Evolutionary conservation across 1,284 basidiomycete genomes (phyloP).

Genomic region (Fomitopsis palustris): DNA sequence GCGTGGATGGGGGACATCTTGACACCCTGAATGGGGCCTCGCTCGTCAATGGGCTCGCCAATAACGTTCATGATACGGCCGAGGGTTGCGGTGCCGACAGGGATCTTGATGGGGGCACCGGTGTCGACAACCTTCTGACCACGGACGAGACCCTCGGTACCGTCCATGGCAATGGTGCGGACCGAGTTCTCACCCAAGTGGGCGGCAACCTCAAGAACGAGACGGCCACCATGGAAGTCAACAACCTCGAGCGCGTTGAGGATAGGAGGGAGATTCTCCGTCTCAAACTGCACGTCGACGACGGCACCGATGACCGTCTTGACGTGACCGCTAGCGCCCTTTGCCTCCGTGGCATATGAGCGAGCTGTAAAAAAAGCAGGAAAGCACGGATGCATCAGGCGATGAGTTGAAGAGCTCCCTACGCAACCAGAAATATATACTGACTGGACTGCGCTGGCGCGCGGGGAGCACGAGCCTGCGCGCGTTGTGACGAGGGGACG

Average conservation of each 20-base stretch:
- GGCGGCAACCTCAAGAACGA: conserved; percentile 95
- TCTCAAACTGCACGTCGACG: conserved; percentile 96
- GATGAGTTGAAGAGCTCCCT: neutral
- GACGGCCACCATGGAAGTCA: conserved; percentile 87
- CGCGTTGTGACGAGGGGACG: conserved; percentile 31
- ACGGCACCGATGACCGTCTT: conserved; percentile 99
- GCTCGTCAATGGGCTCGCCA: conserved; percentile 99
- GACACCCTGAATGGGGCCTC: conserved; percentile 96
- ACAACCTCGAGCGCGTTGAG: conserved; percentile 98
- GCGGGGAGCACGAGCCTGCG: conserved; percentile 41
- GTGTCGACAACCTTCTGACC: conserved; percentile 97
- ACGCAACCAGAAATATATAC: conserved; percentile 22
- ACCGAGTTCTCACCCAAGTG: conserved; percentile 99
- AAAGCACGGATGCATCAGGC: conserved; percentile 2
- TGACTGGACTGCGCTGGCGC: conserved; percentile 41
- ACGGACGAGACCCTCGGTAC: conserved; percentile 99
- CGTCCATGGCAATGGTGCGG: conserved; percentile 97
- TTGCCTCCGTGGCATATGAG: conserved; percentile 89
- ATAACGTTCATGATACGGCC: conserved; percentile 99
- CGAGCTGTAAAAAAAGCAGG: conserved; percentile 56
- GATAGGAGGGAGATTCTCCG: conserved; percentile 90
- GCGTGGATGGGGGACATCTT: conserved; percentile 92
- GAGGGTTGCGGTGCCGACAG: conserved; percentile 90
- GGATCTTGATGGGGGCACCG: conserved; percentile 93
- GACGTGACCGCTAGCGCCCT: conserved; percentile 68